Evolutionary conservation across 192 early-diverging fungal species (phyloP).

Genomic region (Coemansia sp.): DNA sequence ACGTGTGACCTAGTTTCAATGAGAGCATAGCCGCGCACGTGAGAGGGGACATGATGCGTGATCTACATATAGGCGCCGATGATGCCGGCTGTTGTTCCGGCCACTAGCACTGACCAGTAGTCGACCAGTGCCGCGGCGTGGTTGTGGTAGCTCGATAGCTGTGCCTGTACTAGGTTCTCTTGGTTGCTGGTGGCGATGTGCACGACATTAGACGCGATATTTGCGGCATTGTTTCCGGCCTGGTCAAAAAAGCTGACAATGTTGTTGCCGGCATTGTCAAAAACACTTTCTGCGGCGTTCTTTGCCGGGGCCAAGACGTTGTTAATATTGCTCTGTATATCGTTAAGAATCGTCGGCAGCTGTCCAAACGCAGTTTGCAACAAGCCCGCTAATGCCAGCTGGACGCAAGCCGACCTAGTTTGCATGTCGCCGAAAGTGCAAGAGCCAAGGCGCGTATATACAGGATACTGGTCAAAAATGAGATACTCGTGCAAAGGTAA

Average conservation of each 20-base stretch:
- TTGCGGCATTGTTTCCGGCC: conserved; percentile 17
- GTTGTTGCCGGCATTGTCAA: conserved; percentile 11
- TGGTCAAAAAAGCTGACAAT: conserved; percentile 28
- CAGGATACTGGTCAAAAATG: background rate
- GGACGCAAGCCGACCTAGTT: background rate
- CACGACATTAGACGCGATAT: conserved; percentile 18
- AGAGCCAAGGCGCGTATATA: background rate
- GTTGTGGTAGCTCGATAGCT: conserved; percentile 39
- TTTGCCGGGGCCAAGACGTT: conserved; percentile 8
- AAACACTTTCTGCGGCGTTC: conserved; percentile 12
- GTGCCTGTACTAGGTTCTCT: conserved; percentile 18
- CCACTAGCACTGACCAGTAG: background rate
- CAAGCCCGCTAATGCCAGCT: background rate
- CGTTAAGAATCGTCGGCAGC: background rate
- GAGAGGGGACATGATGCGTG: no score
- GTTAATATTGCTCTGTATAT: conserved; percentile 8
- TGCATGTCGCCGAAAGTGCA: conserved; percentile 8
- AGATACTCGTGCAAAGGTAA: background rate
- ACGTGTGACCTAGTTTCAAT: background rate
- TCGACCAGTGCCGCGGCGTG: background rate
- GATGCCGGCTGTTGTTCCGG: background rate
- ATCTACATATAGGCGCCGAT: background rate
- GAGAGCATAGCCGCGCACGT: background rate
- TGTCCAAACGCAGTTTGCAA: conserved; percentile 2
- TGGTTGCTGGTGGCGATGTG: conserved; percentile 16